Evolutionary conservation across 192 early-diverging fungal genomes (phyloP).

Genomic region (Linnemannia schmuckeri): DNA sequence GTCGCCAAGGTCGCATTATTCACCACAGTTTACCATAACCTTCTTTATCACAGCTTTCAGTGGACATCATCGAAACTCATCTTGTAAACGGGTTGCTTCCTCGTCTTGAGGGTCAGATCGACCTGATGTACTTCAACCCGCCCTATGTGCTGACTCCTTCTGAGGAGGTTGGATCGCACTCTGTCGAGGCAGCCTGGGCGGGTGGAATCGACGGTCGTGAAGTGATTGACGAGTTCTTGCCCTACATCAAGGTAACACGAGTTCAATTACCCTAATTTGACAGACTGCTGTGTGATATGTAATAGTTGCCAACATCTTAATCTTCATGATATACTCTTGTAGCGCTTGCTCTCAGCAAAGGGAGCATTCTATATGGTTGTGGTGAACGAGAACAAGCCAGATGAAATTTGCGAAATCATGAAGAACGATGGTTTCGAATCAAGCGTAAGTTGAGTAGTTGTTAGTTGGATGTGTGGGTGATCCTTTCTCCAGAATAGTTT

Average conservation of each 20-base stretch:
- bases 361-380: constrained; percentile 91
- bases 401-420: constrained; percentile 81
- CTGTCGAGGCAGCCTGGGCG: constrained; percentile 91
- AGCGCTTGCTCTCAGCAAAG: constrained; percentile 73
- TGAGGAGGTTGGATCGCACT: constrained; percentile 79
- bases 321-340: neutral
- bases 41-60: constrained; percentile 50
- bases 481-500: neutral
- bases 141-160: constrained; percentile 93
- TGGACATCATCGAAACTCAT: constrained; percentile 77
- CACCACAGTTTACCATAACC: neutral
- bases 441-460: constrained; percentile 22
- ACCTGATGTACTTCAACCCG: constrained; percentile 94
- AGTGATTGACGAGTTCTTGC: constrained; percentile 86
- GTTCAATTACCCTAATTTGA: no score
- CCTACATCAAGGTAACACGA: constrained; percentile 70
- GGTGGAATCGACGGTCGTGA: constrained; percentile 92
- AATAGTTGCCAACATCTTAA: no score
- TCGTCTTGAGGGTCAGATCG: constrained; percentile 69
- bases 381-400: constrained; percentile 88
- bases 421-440: constrained; percentile 59
- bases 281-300: no score
- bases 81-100: constrained; percentile 69
- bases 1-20: neutral
- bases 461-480: neutral